Evolutionary conservation across 139 green algal species (phyloP).

Genomic region (Chlamydomonas incerta): DNA sequence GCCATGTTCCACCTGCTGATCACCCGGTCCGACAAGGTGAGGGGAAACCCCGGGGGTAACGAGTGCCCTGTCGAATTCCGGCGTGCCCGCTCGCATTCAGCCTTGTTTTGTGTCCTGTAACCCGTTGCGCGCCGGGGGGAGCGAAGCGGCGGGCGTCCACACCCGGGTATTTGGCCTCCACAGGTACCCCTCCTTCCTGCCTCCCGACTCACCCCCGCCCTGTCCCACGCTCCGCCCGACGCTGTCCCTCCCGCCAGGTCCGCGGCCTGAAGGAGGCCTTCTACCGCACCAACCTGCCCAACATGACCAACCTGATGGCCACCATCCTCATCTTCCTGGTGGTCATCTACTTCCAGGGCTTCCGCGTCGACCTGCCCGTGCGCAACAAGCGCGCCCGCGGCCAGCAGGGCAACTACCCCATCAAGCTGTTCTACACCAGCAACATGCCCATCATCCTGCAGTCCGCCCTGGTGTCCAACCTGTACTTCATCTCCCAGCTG

Average conservation of each 20-base stretch:
- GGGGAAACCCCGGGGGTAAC: neutral
- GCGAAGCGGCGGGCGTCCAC: too few relatives aligned
- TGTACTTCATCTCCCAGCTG: slow-evolving; percentile 99
- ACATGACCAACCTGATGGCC: slow-evolving; percentile 97
- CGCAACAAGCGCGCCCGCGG: slow-evolving; percentile 92
- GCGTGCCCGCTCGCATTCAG: too few relatives aligned
- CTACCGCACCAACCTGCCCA: slow-evolving; percentile 97
- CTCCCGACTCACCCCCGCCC: neutral
- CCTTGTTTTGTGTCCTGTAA: too few relatives aligned
- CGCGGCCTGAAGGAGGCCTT: slow-evolving; percentile 97
- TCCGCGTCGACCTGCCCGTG: slow-evolving; percentile 98
- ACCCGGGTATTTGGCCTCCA: too few relatives aligned
- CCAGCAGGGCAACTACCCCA: slow-evolving; percentile 93
- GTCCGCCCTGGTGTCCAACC: slow-evolving; percentile 98
- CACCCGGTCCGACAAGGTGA: slow-evolving; percentile 93
- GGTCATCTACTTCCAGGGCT: slow-evolving; percentile 93
- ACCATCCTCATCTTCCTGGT: slow-evolving; percentile 97
- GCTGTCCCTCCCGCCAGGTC: slow-evolving; percentile 21
- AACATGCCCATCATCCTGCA: slow-evolving; percentile 99
- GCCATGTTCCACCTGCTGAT: slow-evolving; percentile 97
- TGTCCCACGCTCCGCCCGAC: neutral
- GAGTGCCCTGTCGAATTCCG: too few relatives aligned
- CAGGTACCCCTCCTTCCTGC: too few relatives aligned
- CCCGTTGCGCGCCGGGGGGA: too few relatives aligned
- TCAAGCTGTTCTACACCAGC: slow-evolving; percentile 99